A percentile compares a stretch with the other conserved stretches of the same genome.
phyloP scores from a whole-genome alignment of 495 filamentous ascomycete genomes.

The Elaphomyces granulatus region DNA sequence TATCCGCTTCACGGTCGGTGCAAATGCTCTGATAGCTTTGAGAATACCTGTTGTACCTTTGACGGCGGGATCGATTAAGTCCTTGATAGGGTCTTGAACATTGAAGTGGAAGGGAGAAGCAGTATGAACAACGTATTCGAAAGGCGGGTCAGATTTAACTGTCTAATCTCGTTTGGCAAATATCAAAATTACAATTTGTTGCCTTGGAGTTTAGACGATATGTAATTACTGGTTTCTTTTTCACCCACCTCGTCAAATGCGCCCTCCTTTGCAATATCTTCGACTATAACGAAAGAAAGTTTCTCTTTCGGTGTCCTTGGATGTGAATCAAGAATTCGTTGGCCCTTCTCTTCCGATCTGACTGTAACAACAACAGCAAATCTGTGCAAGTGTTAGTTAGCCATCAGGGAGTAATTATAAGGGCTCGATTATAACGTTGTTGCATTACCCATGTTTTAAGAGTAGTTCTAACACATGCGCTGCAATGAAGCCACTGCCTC shows the following conservation, averaged over 20 bases:
- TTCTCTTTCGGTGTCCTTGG: constrained; percentile 42
- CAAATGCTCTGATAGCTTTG: constrained; percentile 55
- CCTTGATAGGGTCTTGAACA: constrained; percentile 55
- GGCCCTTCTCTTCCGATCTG: constrained; percentile 61
- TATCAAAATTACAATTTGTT: too few relatives aligned
- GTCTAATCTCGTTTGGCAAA: constrained; percentile 32
- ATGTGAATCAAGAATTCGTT: constrained; percentile 56
- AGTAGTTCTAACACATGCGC: constrained; percentile 70
- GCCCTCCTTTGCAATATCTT: constrained; percentile 60
- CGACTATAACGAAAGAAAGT: constrained; percentile 63
- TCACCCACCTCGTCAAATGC: constrained; percentile 77
- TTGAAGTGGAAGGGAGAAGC: constrained; percentile 76
- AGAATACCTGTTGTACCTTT: constrained; percentile 75
- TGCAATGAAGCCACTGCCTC: constrained; percentile 59
- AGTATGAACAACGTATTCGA: constrained; percentile 81
- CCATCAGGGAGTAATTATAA: neutral
- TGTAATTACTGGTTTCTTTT: too few relatives aligned
- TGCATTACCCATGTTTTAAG: constrained; percentile 38
- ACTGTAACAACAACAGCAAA: constrained; percentile 79
- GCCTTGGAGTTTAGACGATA: too few relatives aligned
- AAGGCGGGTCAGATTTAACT: constrained; percentile 52
- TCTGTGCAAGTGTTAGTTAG: constrained; percentile 13
- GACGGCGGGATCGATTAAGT: constrained; percentile 73
- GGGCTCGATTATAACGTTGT: neutral
- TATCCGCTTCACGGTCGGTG: constrained; percentile 66